Conservation (phyloP, 768 basidiomycete species). For the Cystofilobasidium macerans region DNA sequence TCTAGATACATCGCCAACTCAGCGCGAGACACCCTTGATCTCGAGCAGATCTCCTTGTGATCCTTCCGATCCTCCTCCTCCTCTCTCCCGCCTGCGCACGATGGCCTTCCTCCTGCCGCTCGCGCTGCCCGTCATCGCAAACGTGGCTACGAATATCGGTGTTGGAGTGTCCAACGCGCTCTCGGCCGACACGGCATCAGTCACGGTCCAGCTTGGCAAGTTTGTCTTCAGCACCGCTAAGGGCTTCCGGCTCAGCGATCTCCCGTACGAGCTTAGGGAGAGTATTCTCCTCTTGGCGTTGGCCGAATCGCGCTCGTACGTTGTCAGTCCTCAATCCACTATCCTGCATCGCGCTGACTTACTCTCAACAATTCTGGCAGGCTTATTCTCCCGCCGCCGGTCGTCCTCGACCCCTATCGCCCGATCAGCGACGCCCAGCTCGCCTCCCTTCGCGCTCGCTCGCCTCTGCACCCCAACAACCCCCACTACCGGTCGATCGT, state of each 20-base stretch:
- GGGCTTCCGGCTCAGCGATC: conserved; percentile 28
- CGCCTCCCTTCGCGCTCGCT: conserved; percentile 26
- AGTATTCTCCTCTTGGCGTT: conserved; percentile 32
- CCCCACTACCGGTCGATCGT: conserved; percentile 30
- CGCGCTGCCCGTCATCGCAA: conserved; percentile 6
- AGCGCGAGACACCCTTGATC: no score
- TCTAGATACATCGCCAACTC: no score
- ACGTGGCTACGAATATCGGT: conserved; percentile 14
- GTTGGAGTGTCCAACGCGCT: conserved; percentile 33
- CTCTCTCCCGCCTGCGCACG: background rate
- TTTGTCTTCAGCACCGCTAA: conserved; percentile 30
- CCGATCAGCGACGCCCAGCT: conserved; percentile 16
- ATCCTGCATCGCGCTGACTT: background rate
- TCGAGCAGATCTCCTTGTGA: no score
- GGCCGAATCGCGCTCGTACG: conserved; percentile 12
- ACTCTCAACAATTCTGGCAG: conserved; percentile 12
- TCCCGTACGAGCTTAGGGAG: conserved; percentile 32
- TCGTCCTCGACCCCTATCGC: conserved; percentile 24
- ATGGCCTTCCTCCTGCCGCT: conserved; percentile 12
- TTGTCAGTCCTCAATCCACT: background rate
- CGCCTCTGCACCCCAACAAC: conserved; percentile 29
- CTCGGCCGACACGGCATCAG: conserved; percentile 29
- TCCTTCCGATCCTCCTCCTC: background rate
- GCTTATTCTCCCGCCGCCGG: conserved; percentile 29
- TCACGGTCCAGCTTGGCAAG: conserved; percentile 32